These are phyloP conservation scores for Zalaria sp. DNA, from an alignment of 2,329 filamentous ascomycete species.

Conservation along the genomic window DNA sequence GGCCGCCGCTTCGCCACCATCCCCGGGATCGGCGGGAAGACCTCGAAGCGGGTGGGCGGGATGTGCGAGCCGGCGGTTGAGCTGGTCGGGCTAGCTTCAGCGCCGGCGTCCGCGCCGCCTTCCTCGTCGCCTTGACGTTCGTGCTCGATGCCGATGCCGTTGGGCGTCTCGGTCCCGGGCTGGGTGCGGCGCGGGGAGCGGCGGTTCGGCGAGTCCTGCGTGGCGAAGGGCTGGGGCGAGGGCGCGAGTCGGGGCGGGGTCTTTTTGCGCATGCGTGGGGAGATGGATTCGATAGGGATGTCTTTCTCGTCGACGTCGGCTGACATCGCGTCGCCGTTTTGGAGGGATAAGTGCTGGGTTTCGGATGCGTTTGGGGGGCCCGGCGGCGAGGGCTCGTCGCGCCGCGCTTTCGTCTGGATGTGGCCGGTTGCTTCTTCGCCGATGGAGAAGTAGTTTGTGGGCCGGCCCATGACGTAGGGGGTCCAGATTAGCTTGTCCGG, in stretches of 20 bases:
- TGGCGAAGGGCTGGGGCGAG: conserved; percentile 15
- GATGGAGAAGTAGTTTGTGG: conserved; percentile 20
- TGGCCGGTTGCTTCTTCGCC: conserved; percentile 22
- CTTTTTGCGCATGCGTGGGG: conserved; percentile 4
- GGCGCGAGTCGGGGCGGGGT: conserved; percentile 8
- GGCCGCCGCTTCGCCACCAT: conserved; percentile 18
- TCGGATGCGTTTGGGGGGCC: conserved; percentile 28
- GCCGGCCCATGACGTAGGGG: conserved; percentile 86
- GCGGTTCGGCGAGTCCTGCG: conserved; percentile 12
- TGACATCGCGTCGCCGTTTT: conserved; percentile 8
- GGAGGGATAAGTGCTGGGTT: conserved; percentile 20
- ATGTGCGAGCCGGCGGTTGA: conserved; percentile 28
- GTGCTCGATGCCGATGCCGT: conserved; percentile 9
- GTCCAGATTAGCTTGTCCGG: conserved; percentile 79
- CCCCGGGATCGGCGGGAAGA: conserved; percentile 56
- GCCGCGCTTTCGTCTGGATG: conserved; percentile 72
- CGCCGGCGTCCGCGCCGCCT: not conserved
- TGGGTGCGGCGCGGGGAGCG: conserved; percentile 15
- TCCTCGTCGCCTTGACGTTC: not conserved
- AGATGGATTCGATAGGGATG: conserved; percentile 2
- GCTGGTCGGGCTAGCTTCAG: conserved; percentile 4
- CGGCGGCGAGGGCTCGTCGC: conserved; percentile 52
- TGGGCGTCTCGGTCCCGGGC: conserved; percentile 11
- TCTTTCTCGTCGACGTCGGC: not conserved
- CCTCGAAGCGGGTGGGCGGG: conserved; percentile 58